Evolutionary conservation across 2,329 filamentous ascomycete species (phyloP).

Genomic region (Lachnellula cervina): DNA sequence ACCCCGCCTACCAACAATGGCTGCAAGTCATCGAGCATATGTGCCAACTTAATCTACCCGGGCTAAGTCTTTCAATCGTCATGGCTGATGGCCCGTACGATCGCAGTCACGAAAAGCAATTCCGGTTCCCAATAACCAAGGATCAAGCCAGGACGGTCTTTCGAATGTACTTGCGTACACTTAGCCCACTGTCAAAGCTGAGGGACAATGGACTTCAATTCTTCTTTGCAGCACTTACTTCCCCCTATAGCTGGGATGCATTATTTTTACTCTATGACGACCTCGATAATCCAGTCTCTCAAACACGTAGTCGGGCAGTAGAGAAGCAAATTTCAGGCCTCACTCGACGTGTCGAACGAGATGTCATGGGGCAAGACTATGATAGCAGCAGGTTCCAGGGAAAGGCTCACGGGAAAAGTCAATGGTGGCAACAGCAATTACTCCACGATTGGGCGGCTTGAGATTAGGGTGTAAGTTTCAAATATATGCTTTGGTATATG

Average conservation of each 20-base stretch:
- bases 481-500: too few species aligned
- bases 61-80: neutral
- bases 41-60: neutral
- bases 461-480: too few species aligned
- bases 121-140: neutral
- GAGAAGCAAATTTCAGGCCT: neutral
- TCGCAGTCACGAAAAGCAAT: neutral
- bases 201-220: neutral
- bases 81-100: neutral
- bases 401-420: neutral
- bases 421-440: neutral
- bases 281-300: neutral
- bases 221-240: neutral
- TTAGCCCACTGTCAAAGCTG: neutral
- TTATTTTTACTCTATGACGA: neutral
- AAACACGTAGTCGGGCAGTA: neutral
- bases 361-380: neutral
- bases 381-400: neutral
- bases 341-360: neutral
- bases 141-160: neutral
- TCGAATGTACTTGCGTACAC: neutral
- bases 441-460: too few species aligned
- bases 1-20: neutral
- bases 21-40: neutral
- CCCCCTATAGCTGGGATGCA: neutral